Base-by-base conservation (phyloP, 441 rosid species). In the Heliophila coronopifolia region DNA sequence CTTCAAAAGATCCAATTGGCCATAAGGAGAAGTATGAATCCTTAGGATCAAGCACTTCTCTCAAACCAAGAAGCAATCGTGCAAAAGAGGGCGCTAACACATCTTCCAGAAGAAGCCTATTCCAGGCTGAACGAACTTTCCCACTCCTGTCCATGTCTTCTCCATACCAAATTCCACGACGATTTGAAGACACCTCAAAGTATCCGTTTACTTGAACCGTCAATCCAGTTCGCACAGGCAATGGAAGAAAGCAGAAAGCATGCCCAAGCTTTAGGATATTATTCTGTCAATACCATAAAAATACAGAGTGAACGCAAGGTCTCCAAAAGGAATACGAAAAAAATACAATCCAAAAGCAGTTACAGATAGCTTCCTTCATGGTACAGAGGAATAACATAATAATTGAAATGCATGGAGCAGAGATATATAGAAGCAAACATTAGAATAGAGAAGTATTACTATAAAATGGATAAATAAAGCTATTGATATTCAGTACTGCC, bases 131-230 rank as follows among this genome's bases (percentile, higher is more conserved):
- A 40, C 98, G 96, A 69, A 92, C 61, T 78, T 83, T 92, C 22
- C 96, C 98, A 74, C 98, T 80, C 73, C 94, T 87, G 68, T 92
- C 98, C 98, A 92, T 92, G 69, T 92, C 98, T 41, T 66, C 95
- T 54, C 98, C 98, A 72, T 85, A 85, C 98, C 98, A 92, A 72
- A 92, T 92, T 68, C 96, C 96, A 24, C 98, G 96, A 33, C 98
- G 98, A 54, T 87, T 92, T 44, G 98, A 92, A 7, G 96, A 81
- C 59, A 92, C 95, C 74, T 92, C 98, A 83, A 92, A 92, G 74
- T 87, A 92, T 25, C 92, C 98, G 54, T 92, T 92, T 46, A 92
- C 79, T 68, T 92, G 96, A 58, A 87, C 95, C 22, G 69, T 66
- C 72, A 92, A 61, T 57, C 98, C 96, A 63, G 98, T 92, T 73